Evolutionary conservation across 2,329 filamentous ascomycete species (phyloP).

Genomic region (Hymenoscyphus fructigenus): DNA sequence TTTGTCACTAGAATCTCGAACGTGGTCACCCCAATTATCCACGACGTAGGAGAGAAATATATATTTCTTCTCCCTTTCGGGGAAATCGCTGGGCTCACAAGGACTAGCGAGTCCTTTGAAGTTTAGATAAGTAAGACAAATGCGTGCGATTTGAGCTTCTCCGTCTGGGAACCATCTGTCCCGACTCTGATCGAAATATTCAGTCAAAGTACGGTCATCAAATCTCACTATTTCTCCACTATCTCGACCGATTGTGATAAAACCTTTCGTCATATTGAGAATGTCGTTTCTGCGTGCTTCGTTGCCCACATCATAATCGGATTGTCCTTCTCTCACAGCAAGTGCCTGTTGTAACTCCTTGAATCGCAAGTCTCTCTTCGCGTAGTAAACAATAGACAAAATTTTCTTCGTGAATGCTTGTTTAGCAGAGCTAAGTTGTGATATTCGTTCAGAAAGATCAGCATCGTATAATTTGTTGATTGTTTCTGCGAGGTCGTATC

Average conservation of each 20-base stretch:
- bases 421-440: background rate
- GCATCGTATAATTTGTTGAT: slow-evolving; percentile 43
- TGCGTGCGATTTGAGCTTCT: slow-evolving; percentile 15
- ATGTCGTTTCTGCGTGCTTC: slow-evolving; percentile 20
- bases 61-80: slow-evolving; percentile 17
- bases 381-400: slow-evolving; percentile 36
- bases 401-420: slow-evolving; percentile 12
- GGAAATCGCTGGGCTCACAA: slow-evolving; percentile 17
- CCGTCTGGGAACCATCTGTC: slow-evolving; percentile 16
- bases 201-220: slow-evolving; percentile 16
- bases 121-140: slow-evolving; percentile 18
- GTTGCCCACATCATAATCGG: slow-evolving; percentile 17
- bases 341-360: slow-evolving; percentile 38
- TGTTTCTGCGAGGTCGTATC: slow-evolving; percentile 22
- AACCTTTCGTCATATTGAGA: slow-evolving; percentile 20
- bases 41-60: slow-evolving; percentile 31
- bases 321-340: slow-evolving; percentile 28
- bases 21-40: slow-evolving; percentile 30
- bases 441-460: slow-evolving; percentile 26
- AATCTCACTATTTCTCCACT: slow-evolving; percentile 15
- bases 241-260: slow-evolving; percentile 19
- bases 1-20: slow-evolving; percentile 14
- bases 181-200: slow-evolving; percentile 19
- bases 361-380: slow-evolving; percentile 30
- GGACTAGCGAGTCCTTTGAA: slow-evolving; percentile 19